Percentiles rank a stretch among this genome's conserved stretches.
Evolutionary conservation across 164 flowering plant species (phyloP).

Genomic region (Paratinospora sagittata): DNA sequence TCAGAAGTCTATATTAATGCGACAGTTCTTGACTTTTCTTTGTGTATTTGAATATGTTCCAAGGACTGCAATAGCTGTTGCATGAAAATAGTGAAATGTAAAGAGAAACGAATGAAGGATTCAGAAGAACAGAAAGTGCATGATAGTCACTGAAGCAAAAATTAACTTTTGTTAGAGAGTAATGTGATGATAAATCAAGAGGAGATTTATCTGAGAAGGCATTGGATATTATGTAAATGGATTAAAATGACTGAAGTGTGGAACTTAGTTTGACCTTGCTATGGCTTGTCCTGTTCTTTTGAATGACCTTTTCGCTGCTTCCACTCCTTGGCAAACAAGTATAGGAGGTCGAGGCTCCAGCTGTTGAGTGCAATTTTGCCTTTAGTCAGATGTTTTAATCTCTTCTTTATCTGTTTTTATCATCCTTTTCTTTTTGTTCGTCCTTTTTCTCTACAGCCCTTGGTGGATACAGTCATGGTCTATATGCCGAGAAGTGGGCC

Average conservation of each 20-base stretch:
- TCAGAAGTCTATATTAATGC: no score
- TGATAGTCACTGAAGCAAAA: background rate
- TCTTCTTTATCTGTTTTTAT: background rate
- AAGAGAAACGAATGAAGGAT: background rate
- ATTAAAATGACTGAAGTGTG: background rate
- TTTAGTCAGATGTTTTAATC: background rate
- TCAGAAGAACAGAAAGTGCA: background rate
- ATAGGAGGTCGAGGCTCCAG: constrained; percentile 1
- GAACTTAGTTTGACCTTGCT: background rate
- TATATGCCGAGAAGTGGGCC: constrained; percentile 95
- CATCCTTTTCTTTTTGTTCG: background rate
- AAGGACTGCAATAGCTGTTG: background rate
- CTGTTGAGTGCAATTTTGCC: constrained; percentile 5
- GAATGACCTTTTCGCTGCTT: no score
- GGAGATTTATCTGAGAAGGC: no score
- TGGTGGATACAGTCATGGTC: constrained; percentile 78
- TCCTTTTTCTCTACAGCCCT: constrained; percentile 47
- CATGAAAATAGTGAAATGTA: background rate
- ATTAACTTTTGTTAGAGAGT: background rate
- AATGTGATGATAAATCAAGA: background rate
- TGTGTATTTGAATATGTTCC: background rate
- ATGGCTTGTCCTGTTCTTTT: background rate
- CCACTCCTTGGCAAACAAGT: background rate
- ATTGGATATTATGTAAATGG: background rate
- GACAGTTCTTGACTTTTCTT: background rate